phyloP scores from a whole-genome alignment of 1,284 basidiomycete species.

The Cryptococcus hybrid region DNA sequence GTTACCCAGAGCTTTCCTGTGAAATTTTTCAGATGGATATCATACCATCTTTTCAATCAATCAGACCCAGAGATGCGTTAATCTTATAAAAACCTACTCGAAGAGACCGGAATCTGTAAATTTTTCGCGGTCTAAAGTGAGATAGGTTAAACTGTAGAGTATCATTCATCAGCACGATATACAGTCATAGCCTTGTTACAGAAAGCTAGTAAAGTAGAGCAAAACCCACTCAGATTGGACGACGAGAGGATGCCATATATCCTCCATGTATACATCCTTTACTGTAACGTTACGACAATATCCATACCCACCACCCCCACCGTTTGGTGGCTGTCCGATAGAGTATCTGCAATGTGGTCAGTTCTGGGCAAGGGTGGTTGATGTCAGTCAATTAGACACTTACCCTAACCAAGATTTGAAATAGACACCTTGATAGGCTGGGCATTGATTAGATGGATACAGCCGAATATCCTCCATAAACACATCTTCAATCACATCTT shows the following conservation, averaged over 20 bases:
- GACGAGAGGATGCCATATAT: constrained; percentile 25
- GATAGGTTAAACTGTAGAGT: constrained; percentile 17
- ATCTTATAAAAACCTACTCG: constrained; percentile 5
- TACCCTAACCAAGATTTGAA: constrained; percentile 64
- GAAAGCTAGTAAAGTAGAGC: neutral
- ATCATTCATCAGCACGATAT: neutral
- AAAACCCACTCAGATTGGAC: constrained; percentile 26
- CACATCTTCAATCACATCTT: constrained; percentile 61
- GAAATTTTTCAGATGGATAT: constrained; percentile 30
- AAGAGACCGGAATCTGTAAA: constrained; percentile 25
- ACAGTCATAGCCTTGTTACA: too few species aligned
- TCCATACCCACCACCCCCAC: constrained; percentile 62
- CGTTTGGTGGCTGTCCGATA: constrained; percentile 61
- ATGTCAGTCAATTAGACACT: constrained; percentile 1
- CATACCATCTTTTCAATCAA: constrained; percentile 15
- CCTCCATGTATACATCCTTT: constrained; percentile 50
- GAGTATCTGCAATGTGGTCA: constrained; percentile 30
- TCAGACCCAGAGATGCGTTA: neutral
- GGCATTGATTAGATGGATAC: constrained; percentile 15
- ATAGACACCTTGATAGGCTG: constrained; percentile 54
- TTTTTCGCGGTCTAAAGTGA: constrained; percentile 13
- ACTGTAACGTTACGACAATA: constrained; percentile 57
- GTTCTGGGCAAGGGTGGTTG: neutral
- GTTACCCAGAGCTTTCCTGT: constrained; percentile 21
- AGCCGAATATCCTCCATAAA: constrained; percentile 55